Evolutionary conservation across 2,329 filamentous ascomycete species (phyloP).

Genomic region (Fusarium oligoseptatum): DNA sequence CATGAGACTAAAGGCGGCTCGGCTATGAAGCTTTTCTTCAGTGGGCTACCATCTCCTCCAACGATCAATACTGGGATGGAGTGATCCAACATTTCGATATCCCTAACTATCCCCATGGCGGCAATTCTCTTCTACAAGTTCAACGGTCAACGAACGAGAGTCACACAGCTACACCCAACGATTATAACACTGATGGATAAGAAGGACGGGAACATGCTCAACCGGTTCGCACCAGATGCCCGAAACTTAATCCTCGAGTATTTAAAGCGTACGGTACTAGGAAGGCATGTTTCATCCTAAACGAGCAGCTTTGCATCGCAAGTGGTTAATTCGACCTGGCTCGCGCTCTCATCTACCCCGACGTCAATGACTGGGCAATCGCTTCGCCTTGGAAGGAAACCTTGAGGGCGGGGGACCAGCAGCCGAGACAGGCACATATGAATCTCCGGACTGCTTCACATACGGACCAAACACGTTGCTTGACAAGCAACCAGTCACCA

Average conservation of each 20-base stretch:
- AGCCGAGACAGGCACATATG: no score
- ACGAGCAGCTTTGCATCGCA: neutral
- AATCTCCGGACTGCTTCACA: neutral
- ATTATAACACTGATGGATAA: neutral
- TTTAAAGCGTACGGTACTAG: neutral
- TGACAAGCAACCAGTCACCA: neutral
- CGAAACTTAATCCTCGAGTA: neutral
- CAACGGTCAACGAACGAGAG: no score
- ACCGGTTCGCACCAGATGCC: neutral
- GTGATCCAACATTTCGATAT: no score
- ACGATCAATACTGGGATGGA: no score
- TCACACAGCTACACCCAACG: no score
- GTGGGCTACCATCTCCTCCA: no score
- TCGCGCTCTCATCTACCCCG: neutral
- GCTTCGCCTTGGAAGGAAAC: no score
- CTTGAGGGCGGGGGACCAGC: no score
- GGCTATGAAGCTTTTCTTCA: no score
- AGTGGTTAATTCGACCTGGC: neutral
- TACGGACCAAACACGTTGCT: neutral
- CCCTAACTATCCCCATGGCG: no score
- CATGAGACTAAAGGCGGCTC: no score
- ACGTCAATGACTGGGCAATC: neutral
- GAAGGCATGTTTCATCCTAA: neutral
- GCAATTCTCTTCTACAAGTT: no score
- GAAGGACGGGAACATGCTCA: neutral